Evolutionary conservation across 208 protist genomes (phyloP).

Genomic region (Leishmania mexicana): DNA sequence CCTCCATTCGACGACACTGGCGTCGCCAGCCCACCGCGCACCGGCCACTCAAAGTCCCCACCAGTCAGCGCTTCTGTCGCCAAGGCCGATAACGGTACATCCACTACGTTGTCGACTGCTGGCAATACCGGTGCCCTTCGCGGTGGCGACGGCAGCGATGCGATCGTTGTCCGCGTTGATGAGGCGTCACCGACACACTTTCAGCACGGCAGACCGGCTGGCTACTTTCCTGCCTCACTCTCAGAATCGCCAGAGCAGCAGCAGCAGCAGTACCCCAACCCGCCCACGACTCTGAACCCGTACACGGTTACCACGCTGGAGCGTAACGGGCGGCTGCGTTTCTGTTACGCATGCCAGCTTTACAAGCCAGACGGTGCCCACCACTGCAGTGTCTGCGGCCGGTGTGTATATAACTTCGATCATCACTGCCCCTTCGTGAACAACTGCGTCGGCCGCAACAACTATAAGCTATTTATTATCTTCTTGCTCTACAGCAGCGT

Average conservation of each 20-base stretch:
- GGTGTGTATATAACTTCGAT: constrained; percentile 87
- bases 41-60: background rate
- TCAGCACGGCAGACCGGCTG: background rate
- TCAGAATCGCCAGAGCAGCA: background rate
- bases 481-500: constrained; percentile 70
- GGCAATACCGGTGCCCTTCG: background rate
- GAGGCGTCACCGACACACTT: background rate
- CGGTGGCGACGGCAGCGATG: background rate
- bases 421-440: constrained; percentile 93
- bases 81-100: background rate
- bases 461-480: constrained; percentile 86
- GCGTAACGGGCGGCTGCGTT: constrained; percentile 45
- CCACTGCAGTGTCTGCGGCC: constrained; percentile 82
- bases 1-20: background rate
- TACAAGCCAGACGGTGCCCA: constrained; percentile 78
- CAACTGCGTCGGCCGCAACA: constrained; percentile 91
- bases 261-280: background rate
- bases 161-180: too few species aligned
- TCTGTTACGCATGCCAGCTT: constrained; percentile 59
- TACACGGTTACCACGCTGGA: constrained; percentile 44
- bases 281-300: constrained; percentile 28
- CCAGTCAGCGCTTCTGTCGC: background rate
- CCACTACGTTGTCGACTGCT: background rate
- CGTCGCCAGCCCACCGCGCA: background rate
- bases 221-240: background rate